These are phyloP conservation scores for Mercurialis annua DNA, from an alignment of 345 rosid species.

Conservation along the genomic window DNA sequence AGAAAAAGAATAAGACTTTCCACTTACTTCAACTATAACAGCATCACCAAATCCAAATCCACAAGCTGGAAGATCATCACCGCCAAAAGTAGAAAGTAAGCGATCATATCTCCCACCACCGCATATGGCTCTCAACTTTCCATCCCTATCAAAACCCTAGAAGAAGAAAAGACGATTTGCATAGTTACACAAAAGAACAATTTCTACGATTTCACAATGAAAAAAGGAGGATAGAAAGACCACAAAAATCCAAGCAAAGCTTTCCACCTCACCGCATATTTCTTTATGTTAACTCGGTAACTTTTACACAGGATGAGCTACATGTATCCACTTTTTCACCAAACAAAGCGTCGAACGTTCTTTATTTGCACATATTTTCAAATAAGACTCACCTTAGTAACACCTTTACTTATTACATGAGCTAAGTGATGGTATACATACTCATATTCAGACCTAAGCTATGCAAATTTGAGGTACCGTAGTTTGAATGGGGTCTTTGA, in stretches of 20 bases:
- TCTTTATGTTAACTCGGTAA: too few relatives aligned
- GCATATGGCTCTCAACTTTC: constrained; percentile 87
- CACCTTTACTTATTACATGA: too few relatives aligned
- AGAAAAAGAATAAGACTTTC: not conserved
- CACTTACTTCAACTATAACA: constrained; percentile 80
- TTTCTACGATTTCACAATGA: not conserved
- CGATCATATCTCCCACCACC: constrained; percentile 91
- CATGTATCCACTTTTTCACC: too few relatives aligned
- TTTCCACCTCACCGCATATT: not conserved
- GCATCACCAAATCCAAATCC: constrained; percentile 99
- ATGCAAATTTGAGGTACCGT: too few relatives aligned
- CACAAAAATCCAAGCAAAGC: not conserved
- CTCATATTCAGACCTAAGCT: too few relatives aligned
- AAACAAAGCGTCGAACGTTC: too few relatives aligned
- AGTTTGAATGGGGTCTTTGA: too few relatives aligned
- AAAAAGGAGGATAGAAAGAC: not conserved
- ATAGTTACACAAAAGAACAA: not conserved
- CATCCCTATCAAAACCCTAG: constrained; percentile 81
- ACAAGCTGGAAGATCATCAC: constrained; percentile 92
- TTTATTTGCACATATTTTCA: too few relatives aligned
- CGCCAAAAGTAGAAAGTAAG: constrained; percentile 84
- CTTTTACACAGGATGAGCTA: not conserved
- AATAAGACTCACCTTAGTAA: too few relatives aligned
- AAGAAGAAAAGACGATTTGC: constrained; percentile 16
- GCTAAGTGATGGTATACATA: too few relatives aligned